These are phyloP conservation scores for Bolboschoenoplectus hybrid DNA, from an alignment of 202 grass and related monocot genomes.

Conservation along the genomic window DNA sequence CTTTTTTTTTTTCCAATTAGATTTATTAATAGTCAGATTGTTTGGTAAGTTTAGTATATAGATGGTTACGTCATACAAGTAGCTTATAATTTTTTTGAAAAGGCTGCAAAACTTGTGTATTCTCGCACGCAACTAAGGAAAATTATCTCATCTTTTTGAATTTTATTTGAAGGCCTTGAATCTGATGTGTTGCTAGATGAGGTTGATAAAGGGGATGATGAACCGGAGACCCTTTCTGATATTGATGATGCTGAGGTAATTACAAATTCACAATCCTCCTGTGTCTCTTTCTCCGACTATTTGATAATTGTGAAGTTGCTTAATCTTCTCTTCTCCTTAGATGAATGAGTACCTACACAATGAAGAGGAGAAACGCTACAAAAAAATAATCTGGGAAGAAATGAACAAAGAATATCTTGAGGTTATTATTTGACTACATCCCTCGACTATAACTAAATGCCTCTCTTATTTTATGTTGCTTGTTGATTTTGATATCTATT, in stretches of 20 bases:
- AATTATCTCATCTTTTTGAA: not conserved
- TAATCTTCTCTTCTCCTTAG: no score
- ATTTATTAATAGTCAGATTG: not conserved
- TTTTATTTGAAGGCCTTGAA: conserved; percentile 32
- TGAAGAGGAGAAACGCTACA: conserved; percentile 83
- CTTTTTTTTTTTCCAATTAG: not conserved
- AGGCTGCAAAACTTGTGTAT: not conserved
- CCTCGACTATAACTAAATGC: conserved; percentile 13
- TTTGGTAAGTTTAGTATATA: not conserved
- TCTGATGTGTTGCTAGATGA: conserved; percentile 54
- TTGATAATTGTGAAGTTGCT: no score
- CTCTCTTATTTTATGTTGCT: conserved; percentile 13
- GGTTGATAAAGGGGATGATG: conserved; percentile 47
- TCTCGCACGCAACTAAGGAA: not conserved
- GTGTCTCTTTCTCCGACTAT: not conserved
- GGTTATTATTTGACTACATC: conserved; percentile 49
- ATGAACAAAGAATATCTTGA: conserved; percentile 98
- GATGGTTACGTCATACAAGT: not conserved
- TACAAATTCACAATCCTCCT: conserved; percentile 31
- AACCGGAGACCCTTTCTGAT: conserved; percentile 73
- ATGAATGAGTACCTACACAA: conserved; percentile 76
- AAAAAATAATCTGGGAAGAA: conserved; percentile 95
- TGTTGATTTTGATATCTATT: not conserved
- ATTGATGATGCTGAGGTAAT: conserved; percentile 87
- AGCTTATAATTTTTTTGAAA: not conserved